These are phyloP conservation scores for Lachancea kluyveri DNA, from an alignment of 805 yeast genomes.

Conservation along the genomic window DNA sequence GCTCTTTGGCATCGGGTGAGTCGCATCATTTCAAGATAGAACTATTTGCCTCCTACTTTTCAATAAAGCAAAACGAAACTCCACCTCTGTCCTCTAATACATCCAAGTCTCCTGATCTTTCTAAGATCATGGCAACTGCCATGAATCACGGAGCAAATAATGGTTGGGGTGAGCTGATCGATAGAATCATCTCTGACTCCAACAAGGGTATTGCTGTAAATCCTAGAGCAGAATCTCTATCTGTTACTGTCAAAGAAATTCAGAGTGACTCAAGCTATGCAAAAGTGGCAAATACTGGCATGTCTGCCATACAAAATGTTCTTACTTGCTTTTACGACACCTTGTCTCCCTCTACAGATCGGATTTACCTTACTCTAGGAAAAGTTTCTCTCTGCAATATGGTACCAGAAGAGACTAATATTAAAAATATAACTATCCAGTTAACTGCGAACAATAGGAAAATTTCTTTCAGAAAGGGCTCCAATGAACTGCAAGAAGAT, in stretches of 20 bases:
- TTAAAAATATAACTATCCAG: conserved; percentile 20
- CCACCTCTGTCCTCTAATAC: conserved; percentile 27
- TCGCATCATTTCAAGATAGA: conserved; percentile 67
- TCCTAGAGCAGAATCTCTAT: conserved; percentile 69
- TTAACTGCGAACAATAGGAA: conserved; percentile 36
- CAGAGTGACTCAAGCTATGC: conserved; percentile 40
- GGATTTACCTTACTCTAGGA: conserved; percentile 55
- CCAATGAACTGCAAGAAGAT: conserved; percentile 47
- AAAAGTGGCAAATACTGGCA: conserved; percentile 41
- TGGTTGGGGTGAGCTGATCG: conserved; percentile 88
- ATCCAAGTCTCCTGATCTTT: conserved; percentile 12
- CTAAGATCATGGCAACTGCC: conserved; percentile 1
- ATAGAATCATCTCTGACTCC: conserved; percentile 71
- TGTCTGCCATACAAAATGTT: conserved; percentile 59
- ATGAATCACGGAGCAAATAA: conserved; percentile 33
- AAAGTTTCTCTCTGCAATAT: conserved; percentile 27
- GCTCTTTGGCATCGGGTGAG: conserved; percentile 53
- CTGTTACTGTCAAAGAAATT: conserved; percentile 69
- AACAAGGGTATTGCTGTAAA: conserved; percentile 72
- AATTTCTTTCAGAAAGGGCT: conserved; percentile 58
- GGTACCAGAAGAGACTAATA: conserved; percentile 12
- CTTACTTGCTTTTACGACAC: conserved; percentile 47
- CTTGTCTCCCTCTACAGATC: conserved; percentile 46
- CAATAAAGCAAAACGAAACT: conserved; percentile 1
- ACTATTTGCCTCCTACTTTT: conserved; percentile 61